Evolutionary conservation across 2,329 filamentous ascomycete genomes (phyloP), one percentile per base, ranked within the genome.

Genomic region (Phyllosticta citribraziliensis): DNA sequence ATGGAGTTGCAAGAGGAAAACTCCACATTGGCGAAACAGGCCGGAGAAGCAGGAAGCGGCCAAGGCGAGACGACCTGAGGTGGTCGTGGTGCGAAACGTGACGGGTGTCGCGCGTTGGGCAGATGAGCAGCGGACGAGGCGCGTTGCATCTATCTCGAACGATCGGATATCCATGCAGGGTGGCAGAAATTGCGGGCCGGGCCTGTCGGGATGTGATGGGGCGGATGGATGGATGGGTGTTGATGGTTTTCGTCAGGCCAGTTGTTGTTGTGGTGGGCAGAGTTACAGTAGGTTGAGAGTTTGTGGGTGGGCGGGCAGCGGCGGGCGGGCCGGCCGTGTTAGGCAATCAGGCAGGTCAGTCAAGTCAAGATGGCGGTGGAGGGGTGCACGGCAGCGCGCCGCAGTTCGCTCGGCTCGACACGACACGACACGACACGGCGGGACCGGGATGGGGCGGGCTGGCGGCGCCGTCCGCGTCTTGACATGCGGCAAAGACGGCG

Each of bases 161-260:
- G 58, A 60, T 60, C 58, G 58, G 58, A 55, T 40, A 60, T 22
- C 58, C 52, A 60, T 60, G 58, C 58, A 60, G 58, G 52, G 51
- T 60, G 17, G 58, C 52, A 58, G 58, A 60, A 59, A 60, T 60
- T 60, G 58, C 58, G 58, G 58, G 52, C 58, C 58, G 58, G 50
- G 30, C 58, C 58, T 55, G 54, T 60, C 52, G 54, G 52, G 58
- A 40, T 52, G 57, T 52, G 57, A 59, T 33, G 12, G 9, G 30
- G 12, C 9, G 30, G 30, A 12, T 40, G 11, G 10, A 14, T 40
- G 30, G 30, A 12, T 40, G 11, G 10, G 12, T 40, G 14, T 40
- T 12, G 33, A 3, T 40, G 33, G 17, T 40, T 12, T 40, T 40
- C 58, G 47, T 60, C 52, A 60, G 35, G 52, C 58, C 52, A 40